Evolutionary conservation across 208 protist genomes (phyloP).

Genomic region (Sergeia podlipaevii): DNA sequence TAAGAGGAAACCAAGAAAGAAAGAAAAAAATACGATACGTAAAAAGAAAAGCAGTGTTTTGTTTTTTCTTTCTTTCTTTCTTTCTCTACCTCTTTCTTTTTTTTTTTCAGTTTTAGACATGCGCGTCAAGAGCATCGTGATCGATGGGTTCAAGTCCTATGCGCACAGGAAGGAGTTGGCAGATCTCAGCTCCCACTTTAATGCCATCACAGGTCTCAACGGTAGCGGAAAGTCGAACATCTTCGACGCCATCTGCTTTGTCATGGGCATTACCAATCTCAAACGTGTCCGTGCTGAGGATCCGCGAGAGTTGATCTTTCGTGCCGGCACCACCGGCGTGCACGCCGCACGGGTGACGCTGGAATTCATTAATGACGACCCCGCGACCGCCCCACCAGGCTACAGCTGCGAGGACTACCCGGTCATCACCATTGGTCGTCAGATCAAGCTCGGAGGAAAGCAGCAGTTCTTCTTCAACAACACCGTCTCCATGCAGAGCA

Average conservation of each 20-base stretch:
- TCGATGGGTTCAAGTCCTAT: conserved; percentile 99
- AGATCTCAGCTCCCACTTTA: conserved; percentile 98
- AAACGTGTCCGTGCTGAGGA: conserved; percentile 95
- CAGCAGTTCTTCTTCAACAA: conserved; percentile 99
- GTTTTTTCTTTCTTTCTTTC: conserved; percentile 10
- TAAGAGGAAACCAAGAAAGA: not conserved
- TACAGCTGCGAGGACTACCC: conserved; percentile 96
- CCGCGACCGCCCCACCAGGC: conserved; percentile 92
- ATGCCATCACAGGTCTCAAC: conserved; percentile 99
- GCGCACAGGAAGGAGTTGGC: conserved; percentile 94
- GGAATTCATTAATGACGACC: conserved; percentile 98
- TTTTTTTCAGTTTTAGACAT: conserved; percentile 60
- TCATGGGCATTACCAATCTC: conserved; percentile 99
- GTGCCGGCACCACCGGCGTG: conserved; percentile 99
- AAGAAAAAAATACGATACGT: not conserved
- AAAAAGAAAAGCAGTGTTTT: conserved; percentile 1
- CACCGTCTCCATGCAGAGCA: conserved; percentile 92
- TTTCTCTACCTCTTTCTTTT: conserved; percentile 6
- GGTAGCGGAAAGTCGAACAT: conserved; percentile 99
- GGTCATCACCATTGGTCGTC: conserved; percentile 97
- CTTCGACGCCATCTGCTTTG: conserved; percentile 99
- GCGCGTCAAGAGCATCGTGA: conserved; percentile 98
- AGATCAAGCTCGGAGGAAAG: conserved; percentile 94
- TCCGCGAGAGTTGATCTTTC: conserved; percentile 99
- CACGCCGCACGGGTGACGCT: conserved; percentile 99